A percentile compares a stretch with the other conserved stretches of the same genome.
Evolutionary conservation across 352 stramenopile species (phyloP).

Genomic region (Plasmopara viticola): DNA sequence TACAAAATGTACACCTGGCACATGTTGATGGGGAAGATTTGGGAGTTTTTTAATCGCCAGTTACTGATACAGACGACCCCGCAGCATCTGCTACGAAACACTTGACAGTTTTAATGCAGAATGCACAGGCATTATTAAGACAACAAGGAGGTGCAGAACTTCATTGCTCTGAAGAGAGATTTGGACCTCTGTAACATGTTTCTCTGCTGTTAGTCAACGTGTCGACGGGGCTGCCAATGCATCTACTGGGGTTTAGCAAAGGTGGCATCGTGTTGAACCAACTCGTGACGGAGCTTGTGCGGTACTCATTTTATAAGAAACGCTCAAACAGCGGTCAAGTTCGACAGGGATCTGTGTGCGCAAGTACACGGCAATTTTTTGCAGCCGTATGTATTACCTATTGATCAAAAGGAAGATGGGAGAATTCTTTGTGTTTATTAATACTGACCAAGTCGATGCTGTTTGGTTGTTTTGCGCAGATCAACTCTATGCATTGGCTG

Average conservation of each 20-base stretch:
- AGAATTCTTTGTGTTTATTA: not conserved
- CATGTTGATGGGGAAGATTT: not conserved
- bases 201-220: conserved; percentile 27
- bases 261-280: conserved; percentile 63
- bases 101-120: conserved; percentile 36
- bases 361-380: conserved; percentile 35
- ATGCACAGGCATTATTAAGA: conserved; percentile 19
- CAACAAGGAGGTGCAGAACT: conserved; percentile 24
- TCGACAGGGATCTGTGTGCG: conserved; percentile 27
- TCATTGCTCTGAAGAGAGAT: conserved; percentile 1
- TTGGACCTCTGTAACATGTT: conserved; percentile 1
- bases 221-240: conserved; percentile 42
- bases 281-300: conserved; percentile 54
- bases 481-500: conserved; percentile 59
- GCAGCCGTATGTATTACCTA: conserved; percentile 20
- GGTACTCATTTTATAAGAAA: conserved; percentile 33
- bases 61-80: conserved; percentile 25
- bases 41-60: conserved; percentile 3
- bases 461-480: conserved; percentile 14
- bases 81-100: conserved; percentile 32
- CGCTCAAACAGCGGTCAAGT: conserved; percentile 25
- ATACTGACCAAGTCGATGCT: not conserved
- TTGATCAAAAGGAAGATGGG: not conserved
- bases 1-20: conserved; percentile 25
- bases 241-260: conserved; percentile 68